These are phyloP conservation scores for Ascoidea tarda DNA, from an alignment of 805 yeast species.

Conservation along the genomic window DNA sequence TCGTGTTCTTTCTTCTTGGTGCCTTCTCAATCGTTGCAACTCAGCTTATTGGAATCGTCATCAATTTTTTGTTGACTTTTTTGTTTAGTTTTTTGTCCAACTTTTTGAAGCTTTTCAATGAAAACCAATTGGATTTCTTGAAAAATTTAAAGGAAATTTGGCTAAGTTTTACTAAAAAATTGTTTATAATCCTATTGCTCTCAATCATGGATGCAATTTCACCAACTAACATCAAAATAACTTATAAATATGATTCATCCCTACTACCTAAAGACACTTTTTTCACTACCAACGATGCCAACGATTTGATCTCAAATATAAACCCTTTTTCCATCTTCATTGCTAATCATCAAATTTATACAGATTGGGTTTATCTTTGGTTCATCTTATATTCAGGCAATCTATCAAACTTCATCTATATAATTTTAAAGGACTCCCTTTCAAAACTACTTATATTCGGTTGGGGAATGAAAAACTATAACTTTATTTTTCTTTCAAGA, in stretches of 20 bases:
- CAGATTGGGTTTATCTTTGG: conserved; percentile 92
- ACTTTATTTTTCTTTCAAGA: conserved; percentile 68
- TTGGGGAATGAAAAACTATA: conserved; percentile 67
- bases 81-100: too few relatives aligned
- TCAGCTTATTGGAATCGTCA: conserved; percentile 25
- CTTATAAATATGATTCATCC: conserved; percentile 25
- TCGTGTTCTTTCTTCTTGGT: conserved; percentile 21
- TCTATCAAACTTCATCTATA: conserved; percentile 51
- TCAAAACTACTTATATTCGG: conserved; percentile 64
- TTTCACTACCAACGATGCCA: conserved; percentile 14
- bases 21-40: conserved; percentile 28
- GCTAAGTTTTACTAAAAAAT: conserved; percentile 39
- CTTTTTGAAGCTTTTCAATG: conserved; percentile 13
- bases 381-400: conserved; percentile 59
- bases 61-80: too few relatives aligned
- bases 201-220: conserved; percentile 35
- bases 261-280: conserved; percentile 22
- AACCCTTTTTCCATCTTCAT: conserved; percentile 47
- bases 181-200: conserved; percentile 40
- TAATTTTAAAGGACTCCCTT: conserved; percentile 68
- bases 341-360: conserved; percentile 88
- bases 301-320: conserved; percentile 15
- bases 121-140: conserved; percentile 14
- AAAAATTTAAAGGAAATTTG: conserved; percentile 22
- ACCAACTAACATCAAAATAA: conserved; percentile 37